phyloP scores from a whole-genome alignment of 805 yeast species.

The Metschnikowia continentalis region DNA sequence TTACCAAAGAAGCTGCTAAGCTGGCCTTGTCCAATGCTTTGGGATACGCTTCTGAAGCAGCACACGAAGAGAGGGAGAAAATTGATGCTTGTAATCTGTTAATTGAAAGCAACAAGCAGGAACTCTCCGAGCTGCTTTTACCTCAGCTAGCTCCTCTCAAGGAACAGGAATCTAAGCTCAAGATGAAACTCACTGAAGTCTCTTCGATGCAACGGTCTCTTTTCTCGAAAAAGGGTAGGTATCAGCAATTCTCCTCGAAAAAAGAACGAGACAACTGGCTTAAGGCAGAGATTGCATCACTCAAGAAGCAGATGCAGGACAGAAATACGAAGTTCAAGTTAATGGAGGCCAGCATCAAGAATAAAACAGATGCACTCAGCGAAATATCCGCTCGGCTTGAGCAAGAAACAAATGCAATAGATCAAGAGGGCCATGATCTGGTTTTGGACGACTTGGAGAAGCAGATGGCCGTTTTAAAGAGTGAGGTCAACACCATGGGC shows the following conservation, averaged over 20 bases:
- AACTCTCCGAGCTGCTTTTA: constrained; percentile 30
- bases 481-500: constrained; percentile 40
- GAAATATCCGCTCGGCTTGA: constrained; percentile 7
- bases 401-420: constrained; percentile 1
- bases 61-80: constrained; percentile 19
- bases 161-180: constrained; percentile 37
- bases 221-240: constrained; percentile 68
- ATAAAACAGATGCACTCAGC: constrained; percentile 22
- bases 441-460: constrained; percentile 20
- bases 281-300: constrained; percentile 41
- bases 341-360: neutral
- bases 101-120: constrained; percentile 34
- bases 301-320: constrained; percentile 20
- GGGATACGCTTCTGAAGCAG: constrained; percentile 26
- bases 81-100: constrained; percentile 21
- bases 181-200: constrained; percentile 36
- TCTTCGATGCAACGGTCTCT: constrained; percentile 54
- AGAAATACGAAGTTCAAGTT: constrained; percentile 3
- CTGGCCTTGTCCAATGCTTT: constrained; percentile 39
- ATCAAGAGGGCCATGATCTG: neutral
- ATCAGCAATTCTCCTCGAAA: constrained; percentile 51
- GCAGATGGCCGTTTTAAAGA: constrained; percentile 39
- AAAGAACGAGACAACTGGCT: constrained; percentile 70
- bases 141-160: constrained; percentile 32
- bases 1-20: constrained; percentile 47